Evolutionary conservation across 2,329 filamentous ascomycete genomes (phyloP), one percentile per base, ranked within the genome.

Genomic region (Davidsoniella neocaledoniae): DNA sequence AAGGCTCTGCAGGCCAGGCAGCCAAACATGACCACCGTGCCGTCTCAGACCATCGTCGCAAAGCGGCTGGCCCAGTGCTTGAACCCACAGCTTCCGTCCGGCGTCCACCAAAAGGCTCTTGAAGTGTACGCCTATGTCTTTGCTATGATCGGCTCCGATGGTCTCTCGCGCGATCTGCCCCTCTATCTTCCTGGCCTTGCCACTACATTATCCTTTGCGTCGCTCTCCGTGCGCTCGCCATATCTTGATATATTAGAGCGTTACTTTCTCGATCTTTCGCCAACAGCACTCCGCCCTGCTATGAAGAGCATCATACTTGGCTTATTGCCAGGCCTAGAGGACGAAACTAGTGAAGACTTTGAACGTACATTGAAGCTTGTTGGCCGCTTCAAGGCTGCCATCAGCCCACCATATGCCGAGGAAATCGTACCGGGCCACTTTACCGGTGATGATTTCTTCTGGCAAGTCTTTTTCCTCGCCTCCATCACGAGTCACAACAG

Each of bases 301-400:
- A 73, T 96, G 65, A 95, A 94, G 63, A 83, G 88, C 6, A 77
- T 96, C 12, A 80, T 96, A 53, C 68, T 98, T 17, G 82, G 86
- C n/a, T 69, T 98, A 26, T 69, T 98, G 2, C 91, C 91, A 0
- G 91, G 88, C 0, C 66, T 98, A 2, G 91, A 98, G 63, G 91
- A 98, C 56, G 91, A 96, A 62, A 93, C 86, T 7, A 93, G 88
- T 56, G 91, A 98, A 61, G 93, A 98, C 61, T 98, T 96, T 62
- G 90, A 96, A 55, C 76, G 84, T 49, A 93, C 88, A 1, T 63
- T 94, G 50, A 76, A 74, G 52, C 76, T 94, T 8, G 62, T 96
- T 43, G 82, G 91, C 57, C 79, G 75, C 51, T 79, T 96, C 61
- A 86, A 88, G 59, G 65, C 73, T 52, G 73, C 76, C 44, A 75